Base-by-base conservation (phyloP, 179 eudicot genomes). In the Silene vulgaris region DNA sequence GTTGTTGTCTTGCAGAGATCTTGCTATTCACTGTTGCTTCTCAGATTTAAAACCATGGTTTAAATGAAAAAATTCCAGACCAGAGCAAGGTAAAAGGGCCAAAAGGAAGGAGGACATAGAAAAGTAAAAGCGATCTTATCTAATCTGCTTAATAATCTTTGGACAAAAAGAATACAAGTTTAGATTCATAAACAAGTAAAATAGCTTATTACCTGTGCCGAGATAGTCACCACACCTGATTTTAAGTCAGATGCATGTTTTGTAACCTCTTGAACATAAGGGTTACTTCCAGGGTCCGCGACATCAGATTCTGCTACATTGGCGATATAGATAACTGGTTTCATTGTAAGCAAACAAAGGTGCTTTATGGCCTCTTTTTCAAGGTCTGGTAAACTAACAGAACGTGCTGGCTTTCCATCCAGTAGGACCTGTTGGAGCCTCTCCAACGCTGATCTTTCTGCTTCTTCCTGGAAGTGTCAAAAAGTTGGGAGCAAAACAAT, bases 361-460 rank as follows among this genome's bases (percentile, higher is more conserved):
- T 95, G 97, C 79, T 83, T 88, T 75, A 93, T 70, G 74, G 93
- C 88, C 30, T 95, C 99, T 80, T 86, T 92, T 78, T 95, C 91
- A 65, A 83, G 50, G 78, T 90, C 97, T 16, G 97, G 83, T 75
- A 92, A 86, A 80, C 89, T 32, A 71, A 90, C 96, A 37, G 97
- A 89, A 88, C 99, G 91, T 65, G 99, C 99, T 80, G 97, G 97
- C 84, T 86, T 95, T 79, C 99, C 99, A 82, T 90, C 96, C 95
- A 89, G 12, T 45, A 95, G 83, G 72, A 89, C 93, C 76, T 78
- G 84, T 74, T 88, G 96, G 77, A 95, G 87, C 85, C 76, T 90
- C 81, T 86, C 97, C 76, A 92, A 83, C 0, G 91, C 99, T 69
- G 88, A 81, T 85, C 84, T 95, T 79, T 92, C 99, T 79, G 99